Conservation (phyloP, 306 rosid genomes). For the Sindora glabra region DNA sequence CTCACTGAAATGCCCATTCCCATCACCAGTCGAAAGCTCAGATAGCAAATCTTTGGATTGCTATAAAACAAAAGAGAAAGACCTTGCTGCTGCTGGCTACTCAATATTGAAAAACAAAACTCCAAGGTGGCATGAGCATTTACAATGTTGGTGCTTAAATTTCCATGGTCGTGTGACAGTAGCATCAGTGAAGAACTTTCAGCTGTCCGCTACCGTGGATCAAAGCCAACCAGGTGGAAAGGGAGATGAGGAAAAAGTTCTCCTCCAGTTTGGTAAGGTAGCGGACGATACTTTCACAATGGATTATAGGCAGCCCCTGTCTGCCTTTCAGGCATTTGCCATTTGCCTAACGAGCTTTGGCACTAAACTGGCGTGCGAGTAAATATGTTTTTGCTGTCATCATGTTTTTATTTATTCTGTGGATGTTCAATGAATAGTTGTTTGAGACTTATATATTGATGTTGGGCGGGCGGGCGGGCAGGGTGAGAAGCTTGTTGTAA, state of each 20-base stretch:
- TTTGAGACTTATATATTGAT: neutral
- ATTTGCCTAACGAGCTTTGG: constrained; percentile 98
- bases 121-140: constrained; percentile 95
- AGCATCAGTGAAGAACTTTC: constrained; percentile 95
- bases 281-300: constrained; percentile 87
- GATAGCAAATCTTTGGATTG: constrained; percentile 15
- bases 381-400: constrained; percentile 14
- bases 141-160: constrained; percentile 98
- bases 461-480: constrained; percentile 19
- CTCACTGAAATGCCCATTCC: constrained; percentile 56
- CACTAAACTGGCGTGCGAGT: constrained; percentile 96
- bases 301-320: constrained; percentile 92
- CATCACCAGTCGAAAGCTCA: constrained; percentile 35
- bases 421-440: constrained; percentile 32
- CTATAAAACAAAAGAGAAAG: constrained; percentile 26
- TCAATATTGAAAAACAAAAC: constrained; percentile 86
- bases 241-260: constrained; percentile 87
- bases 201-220: constrained; percentile 74
- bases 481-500: constrained; percentile 36
- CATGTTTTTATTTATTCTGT: constrained; percentile 31
- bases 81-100: constrained; percentile 28
- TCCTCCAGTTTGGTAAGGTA: constrained; percentile 94
- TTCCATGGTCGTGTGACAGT: constrained; percentile 96
- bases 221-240: constrained; percentile 86
- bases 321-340: constrained; percentile 97